phyloP scores from a whole-genome alignment of 768 basidiomycete species.

The Suillus placidus region DNA sequence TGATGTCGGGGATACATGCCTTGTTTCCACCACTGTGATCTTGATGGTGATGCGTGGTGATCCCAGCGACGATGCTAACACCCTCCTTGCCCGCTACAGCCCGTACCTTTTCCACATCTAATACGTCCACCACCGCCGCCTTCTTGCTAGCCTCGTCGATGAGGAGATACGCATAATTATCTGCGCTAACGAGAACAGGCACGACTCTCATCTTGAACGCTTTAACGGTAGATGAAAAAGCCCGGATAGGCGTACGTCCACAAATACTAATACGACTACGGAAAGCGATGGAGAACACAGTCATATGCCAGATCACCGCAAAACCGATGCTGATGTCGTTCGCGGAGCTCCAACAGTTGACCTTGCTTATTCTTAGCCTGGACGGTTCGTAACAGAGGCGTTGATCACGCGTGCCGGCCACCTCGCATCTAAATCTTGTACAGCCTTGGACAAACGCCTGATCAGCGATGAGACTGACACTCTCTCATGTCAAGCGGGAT shows the following conservation, averaged over 20 bases:
- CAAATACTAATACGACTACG: constrained; percentile 1
- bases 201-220: constrained; percentile 65
- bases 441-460: constrained; percentile 1
- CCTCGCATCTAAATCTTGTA: constrained; percentile 5
- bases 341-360: not conserved
- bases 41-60: constrained; percentile 92
- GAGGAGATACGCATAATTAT: constrained; percentile 87
- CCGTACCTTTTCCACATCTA: constrained; percentile 69
- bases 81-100: constrained; percentile 62
- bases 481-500: constrained; percentile 6
- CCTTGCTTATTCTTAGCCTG: not conserved
- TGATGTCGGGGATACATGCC: constrained; percentile 41
- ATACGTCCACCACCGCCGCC: constrained; percentile 83
- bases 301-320: constrained; percentile 12
- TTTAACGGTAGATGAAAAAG: constrained; percentile 21
- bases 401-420: not conserved
- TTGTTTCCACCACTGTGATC: constrained; percentile 91
- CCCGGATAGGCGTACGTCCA: constrained; percentile 8
- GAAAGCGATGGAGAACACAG: constrained; percentile 6
- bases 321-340: constrained; percentile 6
- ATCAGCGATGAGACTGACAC: not conserved
- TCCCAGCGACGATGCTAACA: constrained; percentile 66
- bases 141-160: constrained; percentile 66
- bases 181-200: constrained; percentile 75
- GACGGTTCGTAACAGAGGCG: not conserved